phyloP scores from a whole-genome alignment of 1,139 yeast species.

The Pichia sp. region DNA sequence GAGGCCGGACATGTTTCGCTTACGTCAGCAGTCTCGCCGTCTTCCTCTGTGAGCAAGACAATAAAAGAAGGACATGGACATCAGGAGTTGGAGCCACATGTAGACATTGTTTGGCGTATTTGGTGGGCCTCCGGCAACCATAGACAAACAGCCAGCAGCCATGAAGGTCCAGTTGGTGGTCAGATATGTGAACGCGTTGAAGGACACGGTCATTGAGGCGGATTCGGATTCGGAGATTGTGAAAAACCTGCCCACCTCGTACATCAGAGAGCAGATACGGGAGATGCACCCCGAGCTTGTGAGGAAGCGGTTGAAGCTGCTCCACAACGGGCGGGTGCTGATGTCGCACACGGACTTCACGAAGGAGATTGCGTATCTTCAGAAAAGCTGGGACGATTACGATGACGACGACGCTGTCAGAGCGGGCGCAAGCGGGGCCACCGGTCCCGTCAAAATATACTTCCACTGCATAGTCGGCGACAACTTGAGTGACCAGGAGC shows the following conservation, averaged over 20 bases:
- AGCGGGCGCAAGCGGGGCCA: constrained; percentile 10
- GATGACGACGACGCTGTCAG: constrained; percentile 13
- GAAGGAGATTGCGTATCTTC: constrained; percentile 40
- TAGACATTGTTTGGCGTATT: no score
- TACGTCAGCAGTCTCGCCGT: no score
- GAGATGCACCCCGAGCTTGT: constrained; percentile 34
- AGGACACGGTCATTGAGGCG: constrained; percentile 39
- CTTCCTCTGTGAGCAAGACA: no score
- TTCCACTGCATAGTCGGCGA: constrained; percentile 85
- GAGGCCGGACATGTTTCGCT: no score
- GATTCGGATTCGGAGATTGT: constrained; percentile 27
- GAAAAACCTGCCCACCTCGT: constrained; percentile 37
- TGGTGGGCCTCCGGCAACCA: no score
- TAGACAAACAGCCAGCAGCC: neutral
- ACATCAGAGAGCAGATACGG: constrained; percentile 45
- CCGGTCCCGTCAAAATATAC: constrained; percentile 38
- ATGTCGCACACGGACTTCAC: constrained; percentile 55
- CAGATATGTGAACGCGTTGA: constrained; percentile 47
- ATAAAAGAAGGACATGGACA: no score
- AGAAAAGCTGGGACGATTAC: constrained; percentile 10
- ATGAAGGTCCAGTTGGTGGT: constrained; percentile 37
- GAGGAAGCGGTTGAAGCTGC: constrained; percentile 59
- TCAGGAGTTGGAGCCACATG: no score
- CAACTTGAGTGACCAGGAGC: constrained; percentile 49
- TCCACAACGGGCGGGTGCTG: constrained; percentile 70